A percentile compares a stretch with the other conserved stretches of the same genome.
Conservation (phyloP, 2,329 filamentous ascomycete genomes). For the Microdochium bolleyi region DNA sequence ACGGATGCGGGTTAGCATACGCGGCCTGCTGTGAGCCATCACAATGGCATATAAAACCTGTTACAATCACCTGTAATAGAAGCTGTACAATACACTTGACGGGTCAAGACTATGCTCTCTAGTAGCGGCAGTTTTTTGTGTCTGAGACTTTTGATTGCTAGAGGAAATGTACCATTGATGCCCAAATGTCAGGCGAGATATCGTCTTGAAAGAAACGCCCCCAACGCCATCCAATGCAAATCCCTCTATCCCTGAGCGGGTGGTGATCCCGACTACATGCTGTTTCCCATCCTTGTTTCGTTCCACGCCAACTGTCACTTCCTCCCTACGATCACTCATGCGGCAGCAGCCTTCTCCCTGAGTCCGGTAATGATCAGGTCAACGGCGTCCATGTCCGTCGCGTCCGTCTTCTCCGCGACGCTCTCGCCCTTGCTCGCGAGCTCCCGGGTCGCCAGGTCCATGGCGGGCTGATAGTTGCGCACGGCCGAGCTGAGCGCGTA, state of each 20-base stretch:
- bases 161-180: too few species aligned
- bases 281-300: background rate
- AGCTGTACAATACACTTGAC: too few species aligned
- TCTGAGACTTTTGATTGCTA: too few species aligned
- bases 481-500: constrained; percentile 81
- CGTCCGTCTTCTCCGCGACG: constrained; percentile 58
- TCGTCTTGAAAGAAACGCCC: too few species aligned
- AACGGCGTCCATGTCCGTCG: constrained; percentile 78
- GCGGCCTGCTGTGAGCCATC: too few species aligned
- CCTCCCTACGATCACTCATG: constrained; percentile 4
- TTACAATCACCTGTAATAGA: too few species aligned
- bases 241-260: background rate
- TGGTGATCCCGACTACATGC: background rate
- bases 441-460: constrained; percentile 60
- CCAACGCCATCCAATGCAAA: too few species aligned
- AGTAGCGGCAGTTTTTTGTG: too few species aligned
- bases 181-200: too few species aligned
- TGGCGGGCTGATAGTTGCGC: constrained; percentile 81
- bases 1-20: background rate
- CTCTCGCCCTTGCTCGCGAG: constrained; percentile 48
- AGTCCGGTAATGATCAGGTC: constrained; percentile 66
- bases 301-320: background rate
- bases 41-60: too few species aligned
- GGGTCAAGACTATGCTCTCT: too few species aligned
- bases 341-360: constrained; percentile 40